These are phyloP conservation scores for Suillus fuscotomentosus DNA, from an alignment of 768 basidiomycete genomes.

Conservation along the genomic window DNA sequence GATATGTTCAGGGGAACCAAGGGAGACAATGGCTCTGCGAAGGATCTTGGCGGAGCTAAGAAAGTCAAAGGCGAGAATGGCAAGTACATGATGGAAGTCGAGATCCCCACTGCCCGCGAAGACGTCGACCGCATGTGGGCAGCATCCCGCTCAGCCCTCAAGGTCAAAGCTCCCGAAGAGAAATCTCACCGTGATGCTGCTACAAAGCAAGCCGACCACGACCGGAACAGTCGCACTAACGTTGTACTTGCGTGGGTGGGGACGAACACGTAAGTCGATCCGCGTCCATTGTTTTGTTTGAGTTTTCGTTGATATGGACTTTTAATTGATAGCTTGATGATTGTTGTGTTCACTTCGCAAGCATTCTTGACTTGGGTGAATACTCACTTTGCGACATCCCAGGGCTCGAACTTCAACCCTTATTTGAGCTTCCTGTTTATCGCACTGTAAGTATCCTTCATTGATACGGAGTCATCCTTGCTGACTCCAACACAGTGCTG, in stretches of 20 bases:
- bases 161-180: slow-evolving; percentile 64
- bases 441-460: slow-evolving; percentile 40
- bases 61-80: slow-evolving; percentile 84
- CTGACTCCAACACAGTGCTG: slow-evolving; percentile 48
- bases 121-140: slow-evolving; percentile 88
- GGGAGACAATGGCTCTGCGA: slow-evolving; percentile 84
- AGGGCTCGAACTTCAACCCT: slow-evolving; percentile 75
- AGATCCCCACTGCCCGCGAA: slow-evolving; percentile 76
- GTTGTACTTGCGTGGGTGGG: slow-evolving; percentile 84
- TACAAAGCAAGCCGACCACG: slow-evolving; percentile 87
- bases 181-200: slow-evolving; percentile 84
- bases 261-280: slow-evolving; percentile 69
- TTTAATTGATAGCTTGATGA: slow-evolving; percentile 51
- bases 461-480: neutral
- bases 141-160: slow-evolving; percentile 69
- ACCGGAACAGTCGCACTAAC: slow-evolving; percentile 81
- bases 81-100: slow-evolving; percentile 85
- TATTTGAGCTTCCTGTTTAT: slow-evolving; percentile 84
- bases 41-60: slow-evolving; percentile 90
- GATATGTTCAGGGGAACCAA: slow-evolving; percentile 72
- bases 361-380: slow-evolving; percentile 77
- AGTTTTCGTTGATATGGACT: slow-evolving; percentile 3
- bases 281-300: neutral
- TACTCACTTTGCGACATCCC: slow-evolving; percentile 47
- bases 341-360: slow-evolving; percentile 71